Evolutionary conservation across 1,284 basidiomycete genomes (phyloP).

Genomic region (Cutaneotrichosporon daszewskae): DNA sequence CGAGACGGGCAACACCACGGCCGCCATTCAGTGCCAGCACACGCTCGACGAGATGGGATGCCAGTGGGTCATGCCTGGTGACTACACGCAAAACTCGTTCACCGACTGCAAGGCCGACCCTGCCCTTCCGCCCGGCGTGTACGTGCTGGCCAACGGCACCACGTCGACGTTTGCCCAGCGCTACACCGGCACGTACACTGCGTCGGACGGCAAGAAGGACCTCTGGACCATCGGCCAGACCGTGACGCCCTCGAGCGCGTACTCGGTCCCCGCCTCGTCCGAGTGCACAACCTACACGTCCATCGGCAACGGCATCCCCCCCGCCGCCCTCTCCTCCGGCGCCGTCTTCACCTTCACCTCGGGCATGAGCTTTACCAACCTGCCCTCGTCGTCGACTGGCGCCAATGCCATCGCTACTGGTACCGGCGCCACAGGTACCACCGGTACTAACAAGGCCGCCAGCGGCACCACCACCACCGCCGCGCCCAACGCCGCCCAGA

Average conservation of each 20-base stretch:
- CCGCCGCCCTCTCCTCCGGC: conserved; percentile 18
- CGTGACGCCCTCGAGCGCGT: conserved; percentile 39
- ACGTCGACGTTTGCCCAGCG: conserved; percentile 48
- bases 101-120: conserved; percentile 47
- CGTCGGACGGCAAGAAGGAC: conserved; percentile 16
- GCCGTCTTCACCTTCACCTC: conserved; percentile 14
- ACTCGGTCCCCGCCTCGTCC: conserved; percentile 43
- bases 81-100: conserved; percentile 48
- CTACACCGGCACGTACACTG: conserved; percentile 46
- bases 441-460: too few relatives aligned
- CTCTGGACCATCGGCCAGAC: conserved; percentile 43
- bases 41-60: conserved; percentile 49
- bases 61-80: conserved; percentile 49
- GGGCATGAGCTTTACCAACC: conserved; percentile 5
- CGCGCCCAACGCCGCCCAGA: neutral
- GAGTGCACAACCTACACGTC: conserved; percentile 46
- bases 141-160: conserved; percentile 38
- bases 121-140: conserved; percentile 47
- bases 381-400: conserved; percentile 6
- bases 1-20: conserved; percentile 41
- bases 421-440: too few relatives aligned
- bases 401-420: neutral
- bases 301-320: conserved; percentile 35
- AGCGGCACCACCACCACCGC: neutral
- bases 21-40: conserved; percentile 43